Evolutionary conservation across 2,329 filamentous ascomycete species (phyloP), one percentile per base, ranked within the genome.

Genomic region (Huntiella savannae): DNA sequence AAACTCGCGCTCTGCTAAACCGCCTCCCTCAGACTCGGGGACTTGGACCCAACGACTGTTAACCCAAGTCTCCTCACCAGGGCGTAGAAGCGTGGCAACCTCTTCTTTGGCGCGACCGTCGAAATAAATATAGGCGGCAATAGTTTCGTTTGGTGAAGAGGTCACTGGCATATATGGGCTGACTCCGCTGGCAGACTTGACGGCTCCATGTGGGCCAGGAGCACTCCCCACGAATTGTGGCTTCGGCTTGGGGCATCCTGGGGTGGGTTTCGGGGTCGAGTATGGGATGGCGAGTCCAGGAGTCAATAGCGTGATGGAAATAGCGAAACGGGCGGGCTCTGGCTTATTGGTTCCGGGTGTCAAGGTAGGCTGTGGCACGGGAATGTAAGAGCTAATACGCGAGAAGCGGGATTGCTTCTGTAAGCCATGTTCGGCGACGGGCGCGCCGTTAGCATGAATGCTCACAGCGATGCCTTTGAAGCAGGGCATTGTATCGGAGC

Each of bases 401-500:
- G 84, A 87, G 52, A 85, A 73, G 56, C 85, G 81, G 49, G 84
- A 86, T 63, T 95, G 85, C 60, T 86, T 91, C 67, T 96, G 88
- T 55, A 96, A 82, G 57, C 87, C 88, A 66, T 93, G 80, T 65
- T 98, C 91, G 52, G 86, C 71, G 54, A 98, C 76, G 54, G 91
- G 87, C 55, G 85, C 68, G 52, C 71, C 73, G 59, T 79, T 78
- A 49, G 76, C 74, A 67, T 98, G 91, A 62, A 96, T 92, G 73
- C 84, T 93, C 61, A 96, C 88, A 57, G 91, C 88, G 66, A 98
- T 86, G 65, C 91, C 91, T 70, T 96, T 93, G 70, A 96, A 98
- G 76, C 87, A 96, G 68, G 91, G 91, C 91, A 77, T 77, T 59
- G 59, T 72, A 59, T 33, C 8, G 22, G 28, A 8, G 41, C 10